Evolutionary conservation across 305 asterid genomes (phyloP).

Genomic region (Withania somnifera): DNA sequence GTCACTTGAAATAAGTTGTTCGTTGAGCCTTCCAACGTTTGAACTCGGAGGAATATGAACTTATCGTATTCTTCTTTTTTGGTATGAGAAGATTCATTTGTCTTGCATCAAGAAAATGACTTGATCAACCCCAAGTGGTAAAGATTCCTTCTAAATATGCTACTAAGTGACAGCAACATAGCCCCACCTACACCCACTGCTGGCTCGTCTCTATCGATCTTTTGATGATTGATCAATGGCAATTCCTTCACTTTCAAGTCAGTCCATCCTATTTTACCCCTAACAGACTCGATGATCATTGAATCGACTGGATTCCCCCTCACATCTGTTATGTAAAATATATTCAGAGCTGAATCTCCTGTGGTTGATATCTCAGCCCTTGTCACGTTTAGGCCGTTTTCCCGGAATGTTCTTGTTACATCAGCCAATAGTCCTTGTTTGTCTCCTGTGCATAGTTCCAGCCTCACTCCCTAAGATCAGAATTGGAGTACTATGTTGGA

Average conservation of each 20-base stretch:
- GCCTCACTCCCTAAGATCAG: conserved; percentile 52
- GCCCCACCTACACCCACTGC: conserved; percentile 34
- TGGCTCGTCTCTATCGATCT: conserved; percentile 13
- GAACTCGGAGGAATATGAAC: not conserved
- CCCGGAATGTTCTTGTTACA: conserved; percentile 84
- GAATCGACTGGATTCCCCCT: conserved; percentile 40
- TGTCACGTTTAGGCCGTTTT: conserved; percentile 69
- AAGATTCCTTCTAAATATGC: conserved; percentile 61
- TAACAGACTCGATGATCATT: conserved; percentile 40
- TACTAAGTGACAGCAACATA: conserved; percentile 54
- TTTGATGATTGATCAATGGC: conserved; percentile 30
- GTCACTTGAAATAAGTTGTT: not conserved
- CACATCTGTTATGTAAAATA: conserved; percentile 56
- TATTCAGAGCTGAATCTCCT: conserved; percentile 28
- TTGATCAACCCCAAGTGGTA: conserved; percentile 55
- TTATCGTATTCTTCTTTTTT: not conserved
- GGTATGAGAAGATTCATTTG: not conserved
- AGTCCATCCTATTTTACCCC: conserved; percentile 45
- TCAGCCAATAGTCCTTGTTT: conserved; percentile 63
- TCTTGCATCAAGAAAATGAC: conserved; percentile 39
- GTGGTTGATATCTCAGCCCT: conserved; percentile 76
- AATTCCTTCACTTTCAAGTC: conserved; percentile 50
- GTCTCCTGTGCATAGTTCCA: conserved; percentile 59
- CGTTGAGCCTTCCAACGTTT: not conserved
- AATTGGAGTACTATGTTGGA: not conserved